phyloP scores from a whole-genome alignment of 1,139 yeast species.

The Meyerozyma sp. region DNA sequence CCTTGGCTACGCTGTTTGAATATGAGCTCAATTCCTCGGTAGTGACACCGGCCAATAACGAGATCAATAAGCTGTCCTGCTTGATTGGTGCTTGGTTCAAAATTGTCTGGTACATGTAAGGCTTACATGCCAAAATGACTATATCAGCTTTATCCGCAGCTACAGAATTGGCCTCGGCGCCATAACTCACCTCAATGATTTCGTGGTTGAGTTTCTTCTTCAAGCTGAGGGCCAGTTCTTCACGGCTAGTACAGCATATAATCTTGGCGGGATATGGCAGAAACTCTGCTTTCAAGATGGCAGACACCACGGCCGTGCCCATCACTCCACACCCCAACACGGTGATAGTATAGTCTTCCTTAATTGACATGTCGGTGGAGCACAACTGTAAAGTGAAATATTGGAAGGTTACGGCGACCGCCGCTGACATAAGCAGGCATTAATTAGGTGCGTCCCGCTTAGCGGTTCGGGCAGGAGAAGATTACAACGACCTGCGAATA shows the following conservation, averaged over 20 bases:
- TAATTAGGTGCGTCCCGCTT: not conserved
- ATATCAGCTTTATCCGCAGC: slow-evolving; percentile 66
- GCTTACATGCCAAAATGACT: slow-evolving; percentile 81
- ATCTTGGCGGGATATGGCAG: slow-evolving; percentile 65
- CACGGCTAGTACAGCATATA: slow-evolving; percentile 69
- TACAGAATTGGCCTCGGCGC: slow-evolving; percentile 42
- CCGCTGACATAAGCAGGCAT: not conserved
- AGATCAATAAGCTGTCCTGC: slow-evolving; percentile 55
- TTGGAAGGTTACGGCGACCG: not conserved
- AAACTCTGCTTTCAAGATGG: slow-evolving; percentile 50
- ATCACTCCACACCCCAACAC: slow-evolving; percentile 92
- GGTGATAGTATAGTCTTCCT: slow-evolving; percentile 55
- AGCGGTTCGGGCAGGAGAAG: not conserved
- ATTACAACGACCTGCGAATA: not conserved
- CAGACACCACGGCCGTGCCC: slow-evolving; percentile 93
- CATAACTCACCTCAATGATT: slow-evolving; percentile 44
- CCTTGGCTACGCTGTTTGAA: slow-evolving; percentile 66
- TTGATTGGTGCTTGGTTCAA: slow-evolving; percentile 28
- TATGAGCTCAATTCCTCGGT: slow-evolving; percentile 57
- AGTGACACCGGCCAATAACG: slow-evolving; percentile 91
- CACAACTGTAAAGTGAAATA: not conserved
- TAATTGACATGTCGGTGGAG: not conserved
- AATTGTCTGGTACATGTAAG: slow-evolving; percentile 65
- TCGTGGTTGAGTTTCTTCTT: slow-evolving; percentile 44
- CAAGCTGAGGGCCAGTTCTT: slow-evolving; percentile 40